Conservation (phyloP, 2,329 filamentous ascomycete genomes). For the Myrmaecium sp. region DNA sequence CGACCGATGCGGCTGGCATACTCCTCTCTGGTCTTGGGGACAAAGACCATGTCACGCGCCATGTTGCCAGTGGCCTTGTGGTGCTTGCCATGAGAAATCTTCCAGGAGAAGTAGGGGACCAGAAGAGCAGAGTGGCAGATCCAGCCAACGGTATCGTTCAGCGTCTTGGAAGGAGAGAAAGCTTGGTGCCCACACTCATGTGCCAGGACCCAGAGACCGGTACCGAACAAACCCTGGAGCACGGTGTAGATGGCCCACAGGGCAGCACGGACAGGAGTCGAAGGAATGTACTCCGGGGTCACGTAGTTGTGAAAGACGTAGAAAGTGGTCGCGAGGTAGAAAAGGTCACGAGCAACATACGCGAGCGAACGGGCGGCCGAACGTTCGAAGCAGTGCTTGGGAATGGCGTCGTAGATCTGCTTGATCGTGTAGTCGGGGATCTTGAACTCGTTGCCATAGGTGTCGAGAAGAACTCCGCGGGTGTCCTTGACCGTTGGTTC, state of each 20-base stretch:
- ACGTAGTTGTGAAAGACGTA: constrained; percentile 78
- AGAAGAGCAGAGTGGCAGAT: constrained; percentile 73
- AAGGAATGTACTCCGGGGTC: constrained; percentile 69
- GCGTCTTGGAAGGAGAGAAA: constrained; percentile 77
- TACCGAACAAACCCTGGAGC: constrained; percentile 81
- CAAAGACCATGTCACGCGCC: constrained; percentile 96
- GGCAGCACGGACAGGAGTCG: constrained; percentile 43
- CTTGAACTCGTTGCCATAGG: constrained; percentile 87
- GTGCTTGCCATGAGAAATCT: constrained; percentile 97
- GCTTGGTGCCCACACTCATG: constrained; percentile 97
- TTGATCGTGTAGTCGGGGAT: constrained; percentile 95
- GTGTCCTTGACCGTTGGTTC: constrained; percentile 27
- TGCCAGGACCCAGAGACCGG: constrained; percentile 87
- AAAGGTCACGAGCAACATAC: constrained; percentile 74
- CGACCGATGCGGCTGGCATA: constrained; percentile 61
- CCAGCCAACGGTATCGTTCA: constrained; percentile 91
- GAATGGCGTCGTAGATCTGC: constrained; percentile 91
- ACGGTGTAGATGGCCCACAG: constrained; percentile 57
- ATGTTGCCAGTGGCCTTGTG: constrained; percentile 98
- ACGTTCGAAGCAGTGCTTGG: constrained; percentile 90
- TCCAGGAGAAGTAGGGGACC: constrained; percentile 98
- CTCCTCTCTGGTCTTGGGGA: constrained; percentile 77
- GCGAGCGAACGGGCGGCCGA: constrained; percentile 56
- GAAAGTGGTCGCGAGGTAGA: constrained; percentile 59
- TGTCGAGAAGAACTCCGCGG: constrained; percentile 63